These are phyloP conservation scores for Capsicum chinense DNA, from an alignment of 257 asterid genomes.

Conservation along the genomic window DNA sequence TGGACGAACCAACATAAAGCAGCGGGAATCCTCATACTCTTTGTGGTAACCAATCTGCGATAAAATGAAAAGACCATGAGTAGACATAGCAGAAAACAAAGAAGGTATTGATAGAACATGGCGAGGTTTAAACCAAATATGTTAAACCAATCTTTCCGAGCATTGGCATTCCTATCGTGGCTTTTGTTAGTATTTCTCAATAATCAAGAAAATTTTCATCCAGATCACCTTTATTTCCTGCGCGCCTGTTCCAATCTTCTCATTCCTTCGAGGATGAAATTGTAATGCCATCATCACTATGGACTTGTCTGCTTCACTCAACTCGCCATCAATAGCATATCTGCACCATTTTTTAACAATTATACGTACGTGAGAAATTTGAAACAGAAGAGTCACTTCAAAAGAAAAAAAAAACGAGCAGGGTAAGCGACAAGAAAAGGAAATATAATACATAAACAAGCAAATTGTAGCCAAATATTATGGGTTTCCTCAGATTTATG, in stretches of 20 bases:
- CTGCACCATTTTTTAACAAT: conserved; percentile 44
- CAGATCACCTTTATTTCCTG: conserved; percentile 71
- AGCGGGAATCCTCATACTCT: conserved; percentile 59
- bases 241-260: conserved; percentile 71
- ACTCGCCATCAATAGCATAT: conserved; percentile 50
- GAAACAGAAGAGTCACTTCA: conserved; percentile 12
- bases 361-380: neutral
- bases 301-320: conserved; percentile 64
- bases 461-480: conserved; percentile 5
- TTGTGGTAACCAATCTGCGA: conserved; percentile 81
- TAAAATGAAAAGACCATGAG: conserved; percentile 6
- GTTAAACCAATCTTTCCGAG: conserved; percentile 3
- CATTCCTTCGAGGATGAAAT: conserved; percentile 73
- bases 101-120: neutral
- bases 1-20: conserved; percentile 69
- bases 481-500: neutral
- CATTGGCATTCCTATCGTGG: neutral
- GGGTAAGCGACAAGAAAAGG: neutral
- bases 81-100: neutral
- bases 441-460: neutral
- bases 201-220: neutral
- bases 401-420: neutral
- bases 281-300: conserved; percentile 62
- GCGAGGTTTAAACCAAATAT: neutral
- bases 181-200: neutral